Evolutionary conservation across 2,329 filamentous ascomycete species (phyloP).

Genomic region (Pezicula neosporulosa): DNA sequence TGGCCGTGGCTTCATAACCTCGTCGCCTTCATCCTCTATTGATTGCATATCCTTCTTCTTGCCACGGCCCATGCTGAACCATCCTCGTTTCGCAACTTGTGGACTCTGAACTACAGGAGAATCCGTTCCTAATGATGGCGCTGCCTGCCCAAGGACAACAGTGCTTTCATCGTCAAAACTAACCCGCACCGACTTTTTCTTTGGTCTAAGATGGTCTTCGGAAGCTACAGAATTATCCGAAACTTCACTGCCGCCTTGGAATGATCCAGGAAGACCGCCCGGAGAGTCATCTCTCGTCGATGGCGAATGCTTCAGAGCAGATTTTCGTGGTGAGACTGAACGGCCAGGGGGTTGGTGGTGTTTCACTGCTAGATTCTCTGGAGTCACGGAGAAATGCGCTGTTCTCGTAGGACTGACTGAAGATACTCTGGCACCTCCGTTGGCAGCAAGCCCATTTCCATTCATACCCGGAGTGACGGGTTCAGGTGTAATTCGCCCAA

Average conservation of each 20-base stretch:
- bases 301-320: constrained; percentile 62
- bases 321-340: constrained; percentile 74
- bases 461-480: constrained; percentile 2
- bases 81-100: constrained; percentile 40
- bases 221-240: constrained; percentile 33
- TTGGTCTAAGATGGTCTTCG: constrained; percentile 24
- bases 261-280: constrained; percentile 22
- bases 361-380: constrained; percentile 52
- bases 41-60: constrained; percentile 46
- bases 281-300: constrained; percentile 49
- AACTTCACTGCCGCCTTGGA: constrained; percentile 34
- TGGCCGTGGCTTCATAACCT: constrained; percentile 71
- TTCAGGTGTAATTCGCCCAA: constrained; percentile 18
- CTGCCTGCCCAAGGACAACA: constrained; percentile 48
- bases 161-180: constrained; percentile 74
- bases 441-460: constrained; percentile 15
- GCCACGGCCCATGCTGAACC: constrained; percentile 47
- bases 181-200: constrained; percentile 67
- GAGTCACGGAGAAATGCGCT: constrained; percentile 61
- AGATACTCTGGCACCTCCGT: constrained; percentile 28
- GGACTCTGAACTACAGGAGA: constrained; percentile 37
- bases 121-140: constrained; percentile 33
- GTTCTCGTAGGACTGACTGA: constrained; percentile 61
- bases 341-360: constrained; percentile 71
- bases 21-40: constrained; percentile 62